These are phyloP conservation scores for Leccinum barrowsii DNA, from an alignment of 768 basidiomycete species.

Conservation along the genomic window DNA sequence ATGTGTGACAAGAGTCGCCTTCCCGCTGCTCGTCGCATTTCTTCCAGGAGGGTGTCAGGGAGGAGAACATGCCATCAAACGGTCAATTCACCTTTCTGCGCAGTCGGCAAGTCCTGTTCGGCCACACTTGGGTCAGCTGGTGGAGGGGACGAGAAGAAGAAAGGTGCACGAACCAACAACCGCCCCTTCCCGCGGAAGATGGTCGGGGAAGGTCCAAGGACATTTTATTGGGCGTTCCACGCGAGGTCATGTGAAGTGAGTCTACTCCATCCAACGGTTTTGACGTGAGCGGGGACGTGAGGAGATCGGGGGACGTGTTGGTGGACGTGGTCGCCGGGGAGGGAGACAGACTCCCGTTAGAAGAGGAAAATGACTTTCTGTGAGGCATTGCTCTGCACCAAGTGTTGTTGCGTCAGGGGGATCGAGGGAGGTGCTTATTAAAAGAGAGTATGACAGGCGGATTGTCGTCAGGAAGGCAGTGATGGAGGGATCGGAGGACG, in stretches of 20 bases:
- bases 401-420: slow-evolving; percentile 22
- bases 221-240: slow-evolving; percentile 45
- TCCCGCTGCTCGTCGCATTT: slow-evolving; percentile 89
- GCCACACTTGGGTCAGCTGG: slow-evolving; percentile 7
- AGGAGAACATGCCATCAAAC: not conserved
- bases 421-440: slow-evolving; percentile 26
- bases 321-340: slow-evolving; percentile 42
- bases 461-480: slow-evolving; percentile 23
- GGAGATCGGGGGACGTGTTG: slow-evolving; percentile 45
- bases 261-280: slow-evolving; percentile 34
- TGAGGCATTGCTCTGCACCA: slow-evolving; percentile 42
- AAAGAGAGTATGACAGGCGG: slow-evolving; percentile 12
- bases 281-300: slow-evolving; percentile 34
- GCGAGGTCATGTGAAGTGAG: slow-evolving; percentile 16
- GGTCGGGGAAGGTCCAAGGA: slow-evolving; percentile 51
- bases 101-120: slow-evolving; percentile 72
- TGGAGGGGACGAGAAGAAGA: not conserved
- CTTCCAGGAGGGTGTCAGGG: slow-evolving; percentile 35
- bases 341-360: slow-evolving; percentile 48
- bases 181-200: slow-evolving; percentile 61
- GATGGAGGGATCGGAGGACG: slow-evolving; percentile 28
- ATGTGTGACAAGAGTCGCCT: slow-evolving; percentile 77
- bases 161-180: slow-evolving; percentile 63
- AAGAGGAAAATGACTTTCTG: slow-evolving; percentile 46
- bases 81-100: slow-evolving; percentile 64